phyloP scores from a whole-genome alignment of 2,329 filamentous ascomycete genomes.

The Pseudocercospora ulei region DNA sequence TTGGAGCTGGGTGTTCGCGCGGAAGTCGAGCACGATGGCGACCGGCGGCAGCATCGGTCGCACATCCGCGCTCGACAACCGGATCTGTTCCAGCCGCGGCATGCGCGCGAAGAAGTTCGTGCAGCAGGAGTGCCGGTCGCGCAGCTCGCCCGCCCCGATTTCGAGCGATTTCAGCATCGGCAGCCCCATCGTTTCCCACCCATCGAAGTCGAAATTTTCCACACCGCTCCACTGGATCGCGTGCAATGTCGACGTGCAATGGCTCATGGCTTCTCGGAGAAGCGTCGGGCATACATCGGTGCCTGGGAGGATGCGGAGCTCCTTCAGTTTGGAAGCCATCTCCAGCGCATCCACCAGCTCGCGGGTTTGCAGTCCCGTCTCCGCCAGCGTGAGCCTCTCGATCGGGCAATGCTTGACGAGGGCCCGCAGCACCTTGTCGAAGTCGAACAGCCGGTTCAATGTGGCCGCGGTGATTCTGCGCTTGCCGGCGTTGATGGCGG shows the following conservation, averaged over 20 bases:
- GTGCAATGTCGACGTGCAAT: conserved; percentile 9
- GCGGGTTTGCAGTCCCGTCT: conserved; percentile 25
- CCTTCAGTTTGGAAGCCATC: conserved; percentile 18
- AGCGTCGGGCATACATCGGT: conserved; percentile 18
- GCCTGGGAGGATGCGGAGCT: conserved; percentile 17
- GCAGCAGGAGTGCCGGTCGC: background rate
- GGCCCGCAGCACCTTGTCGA: conserved; percentile 36
- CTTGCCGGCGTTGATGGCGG: conserved; percentile 37
- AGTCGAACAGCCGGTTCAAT: conserved; percentile 35
- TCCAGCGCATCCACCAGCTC: conserved; percentile 20
- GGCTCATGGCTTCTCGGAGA: conserved; percentile 3
- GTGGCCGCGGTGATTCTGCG: conserved; percentile 33
- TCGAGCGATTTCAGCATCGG: conserved; percentile 7
- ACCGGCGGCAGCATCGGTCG: background rate
- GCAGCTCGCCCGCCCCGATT: conserved; percentile 4
- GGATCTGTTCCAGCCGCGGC: conserved; percentile 7
- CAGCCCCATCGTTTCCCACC: conserved; percentile 4
- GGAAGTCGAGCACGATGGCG: conserved; percentile 10
- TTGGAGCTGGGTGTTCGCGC: conserved; percentile 7
- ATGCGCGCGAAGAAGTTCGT: conserved; percentile 3
- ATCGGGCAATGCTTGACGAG: conserved; percentile 35
- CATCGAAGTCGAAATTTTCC: conserved; percentile 5
- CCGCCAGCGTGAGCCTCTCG: conserved; percentile 32
- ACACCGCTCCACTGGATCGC: conserved; percentile 7
- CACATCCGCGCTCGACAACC: conserved; percentile 5